These are phyloP conservation scores for Jackrogersella minutella DNA, from an alignment of 495 filamentous ascomycete genomes.

Conservation along the genomic window DNA sequence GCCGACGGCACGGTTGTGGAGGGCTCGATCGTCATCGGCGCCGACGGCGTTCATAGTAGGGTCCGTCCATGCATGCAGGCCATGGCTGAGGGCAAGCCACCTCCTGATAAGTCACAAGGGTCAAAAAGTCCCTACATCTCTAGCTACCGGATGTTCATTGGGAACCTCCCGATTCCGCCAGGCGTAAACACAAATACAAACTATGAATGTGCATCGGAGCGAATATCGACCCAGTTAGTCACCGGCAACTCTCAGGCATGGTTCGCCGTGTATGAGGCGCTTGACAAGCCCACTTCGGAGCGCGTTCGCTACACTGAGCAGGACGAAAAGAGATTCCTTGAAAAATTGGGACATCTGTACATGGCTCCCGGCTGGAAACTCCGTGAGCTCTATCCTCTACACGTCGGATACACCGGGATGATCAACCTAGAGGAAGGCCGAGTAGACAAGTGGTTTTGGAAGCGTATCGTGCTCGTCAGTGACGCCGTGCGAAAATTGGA, in stretches of 20 bases:
- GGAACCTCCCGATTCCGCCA: conserved; percentile 38
- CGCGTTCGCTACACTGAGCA: conserved; percentile 49
- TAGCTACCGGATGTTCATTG: conserved; percentile 43
- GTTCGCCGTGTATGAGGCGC: conserved; percentile 52
- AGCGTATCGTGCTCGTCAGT: conserved; percentile 52
- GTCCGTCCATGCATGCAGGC: conserved; percentile 54
- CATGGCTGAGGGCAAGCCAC: conserved; percentile 39
- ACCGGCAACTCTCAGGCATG: conserved; percentile 42
- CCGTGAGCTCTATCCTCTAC: conserved; percentile 47
- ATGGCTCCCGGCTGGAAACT: conserved; percentile 46
- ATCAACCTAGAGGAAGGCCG: conserved; percentile 52
- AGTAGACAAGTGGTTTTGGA: conserved; percentile 49
- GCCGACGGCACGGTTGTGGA: conserved; percentile 51
- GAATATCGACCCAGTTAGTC: conserved; percentile 40
- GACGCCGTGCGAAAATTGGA: conserved; percentile 57
- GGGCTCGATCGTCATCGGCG: conserved; percentile 61
- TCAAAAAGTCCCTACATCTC: conserved; percentile 43
- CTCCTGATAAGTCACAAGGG: conserved; percentile 22
- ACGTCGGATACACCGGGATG: conserved; percentile 35
- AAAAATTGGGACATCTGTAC: conserved; percentile 44
- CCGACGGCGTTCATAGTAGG: conserved; percentile 60
- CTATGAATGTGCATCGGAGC: conserved; percentile 27
- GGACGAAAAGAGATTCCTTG: conserved; percentile 43
- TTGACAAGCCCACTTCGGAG: conserved; percentile 50
- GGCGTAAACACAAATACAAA: conserved; percentile 21